Conservation (phyloP, 1,284 basidiomycete species). For the Kwoniella shivajii region DNA sequence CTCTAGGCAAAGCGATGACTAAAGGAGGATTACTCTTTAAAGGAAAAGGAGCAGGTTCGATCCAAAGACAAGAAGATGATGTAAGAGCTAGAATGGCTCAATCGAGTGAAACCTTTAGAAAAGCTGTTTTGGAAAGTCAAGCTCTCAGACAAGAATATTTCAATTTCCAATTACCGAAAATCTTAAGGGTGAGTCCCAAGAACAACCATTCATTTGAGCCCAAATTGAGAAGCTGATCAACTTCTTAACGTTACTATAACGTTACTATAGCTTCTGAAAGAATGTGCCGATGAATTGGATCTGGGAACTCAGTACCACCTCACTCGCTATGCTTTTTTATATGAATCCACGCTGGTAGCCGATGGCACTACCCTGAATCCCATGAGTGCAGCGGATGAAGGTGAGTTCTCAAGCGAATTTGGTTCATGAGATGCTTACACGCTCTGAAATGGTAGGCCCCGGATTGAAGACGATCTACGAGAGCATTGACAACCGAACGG, state of each 20-base stretch:
- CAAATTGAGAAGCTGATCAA: not conserved
- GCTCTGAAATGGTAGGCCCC: constrained; percentile 60
- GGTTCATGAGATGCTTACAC: too few relatives aligned
- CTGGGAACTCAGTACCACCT: constrained; percentile 96
- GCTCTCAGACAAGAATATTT: constrained; percentile 93
- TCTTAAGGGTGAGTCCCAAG: constrained; percentile 72
- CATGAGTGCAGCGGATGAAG: constrained; percentile 36
- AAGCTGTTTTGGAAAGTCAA: constrained; percentile 88
- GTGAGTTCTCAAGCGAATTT: too few relatives aligned
- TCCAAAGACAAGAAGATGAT: constrained; percentile 93
- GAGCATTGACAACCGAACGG: constrained; percentile 86
- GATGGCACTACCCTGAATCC: constrained; percentile 75
- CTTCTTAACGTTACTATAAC: not conserved
- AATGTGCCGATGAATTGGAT: constrained; percentile 94
- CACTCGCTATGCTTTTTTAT: constrained; percentile 89
- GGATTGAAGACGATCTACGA: constrained; percentile 88
- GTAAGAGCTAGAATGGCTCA: constrained; percentile 79
- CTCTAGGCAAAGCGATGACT: constrained; percentile 70
- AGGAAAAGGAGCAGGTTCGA: constrained; percentile 89
- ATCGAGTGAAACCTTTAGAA: constrained; percentile 85
- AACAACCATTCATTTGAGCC: not conserved
- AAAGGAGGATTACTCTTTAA: constrained; percentile 90
- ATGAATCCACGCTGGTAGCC: constrained; percentile 83
- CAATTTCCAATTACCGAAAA: constrained; percentile 91
- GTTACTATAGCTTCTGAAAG: constrained; percentile 76